These are phyloP conservation scores for Fusarium begoniae DNA, from an alignment of 2,329 filamentous ascomycete species.

Conservation along the genomic window DNA sequence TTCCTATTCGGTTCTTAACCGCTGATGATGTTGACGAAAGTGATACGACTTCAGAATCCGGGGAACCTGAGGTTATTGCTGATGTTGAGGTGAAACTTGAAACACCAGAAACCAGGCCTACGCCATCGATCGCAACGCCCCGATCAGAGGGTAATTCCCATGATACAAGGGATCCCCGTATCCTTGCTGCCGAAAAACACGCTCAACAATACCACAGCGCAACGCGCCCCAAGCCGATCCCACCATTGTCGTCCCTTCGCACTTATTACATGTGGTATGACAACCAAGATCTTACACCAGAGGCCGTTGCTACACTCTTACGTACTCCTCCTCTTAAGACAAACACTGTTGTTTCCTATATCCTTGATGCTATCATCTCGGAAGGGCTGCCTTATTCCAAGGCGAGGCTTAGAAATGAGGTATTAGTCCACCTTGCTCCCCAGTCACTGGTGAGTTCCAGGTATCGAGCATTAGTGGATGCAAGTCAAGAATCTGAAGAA, in stretches of 20 bases:
- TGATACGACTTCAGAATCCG: conserved; percentile 46
- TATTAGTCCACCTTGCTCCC: conserved; percentile 51
- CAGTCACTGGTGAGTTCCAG: conserved; percentile 11
- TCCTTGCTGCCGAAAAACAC: conserved; percentile 55
- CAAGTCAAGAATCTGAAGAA: conserved; percentile 1
- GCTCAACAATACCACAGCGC: conserved; percentile 49
- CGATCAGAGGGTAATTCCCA: neutral
- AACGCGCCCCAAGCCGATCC: conserved; percentile 35
- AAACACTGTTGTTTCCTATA: conserved; percentile 66
- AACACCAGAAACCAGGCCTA: neutral
- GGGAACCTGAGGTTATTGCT: conserved; percentile 1
- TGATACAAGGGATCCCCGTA: conserved; percentile 49
- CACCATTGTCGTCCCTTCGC: conserved; percentile 54
- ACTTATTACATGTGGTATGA: conserved; percentile 73
- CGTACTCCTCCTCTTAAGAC: conserved; percentile 67
- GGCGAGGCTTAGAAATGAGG: conserved; percentile 54
- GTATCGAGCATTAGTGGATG: conserved; percentile 44
- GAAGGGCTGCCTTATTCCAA: conserved; percentile 62
- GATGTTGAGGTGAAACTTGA: conserved; percentile 21
- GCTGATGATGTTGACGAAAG: conserved; percentile 41
- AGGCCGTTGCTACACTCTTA: conserved; percentile 63
- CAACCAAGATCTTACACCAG: conserved; percentile 58
- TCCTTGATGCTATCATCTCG: conserved; percentile 62
- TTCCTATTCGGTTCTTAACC: conserved; percentile 66
- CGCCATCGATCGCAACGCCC: neutral